Evolutionary conservation across 768 basidiomycete genomes (phyloP).

Genomic region (Rhodotorula taiwanensis): DNA sequence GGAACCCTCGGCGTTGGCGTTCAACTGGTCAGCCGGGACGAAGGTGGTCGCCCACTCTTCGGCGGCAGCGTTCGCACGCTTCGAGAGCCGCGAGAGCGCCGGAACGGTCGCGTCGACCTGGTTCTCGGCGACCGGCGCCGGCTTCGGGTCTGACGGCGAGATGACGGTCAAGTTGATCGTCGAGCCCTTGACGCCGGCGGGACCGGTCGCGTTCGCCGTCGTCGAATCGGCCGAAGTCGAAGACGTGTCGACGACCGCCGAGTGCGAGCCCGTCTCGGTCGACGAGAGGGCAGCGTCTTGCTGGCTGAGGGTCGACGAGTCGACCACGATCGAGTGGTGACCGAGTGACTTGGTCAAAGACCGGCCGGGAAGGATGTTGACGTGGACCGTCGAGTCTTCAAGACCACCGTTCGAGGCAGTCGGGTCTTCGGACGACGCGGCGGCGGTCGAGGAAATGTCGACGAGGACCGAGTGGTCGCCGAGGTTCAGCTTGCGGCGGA

Average conservation of each 20-base stretch:
- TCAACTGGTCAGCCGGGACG: not conserved
- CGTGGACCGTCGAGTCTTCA: slow-evolving; percentile 35
- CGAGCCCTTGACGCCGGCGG: slow-evolving; percentile 26
- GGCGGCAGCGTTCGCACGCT: slow-evolving; percentile 9
- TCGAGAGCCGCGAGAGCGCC: slow-evolving; percentile 18
- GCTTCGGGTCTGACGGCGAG: slow-evolving; percentile 10
- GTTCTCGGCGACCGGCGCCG: slow-evolving; percentile 3
- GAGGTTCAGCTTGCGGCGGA: slow-evolving; percentile 18
- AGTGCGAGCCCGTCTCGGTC: slow-evolving; percentile 25
- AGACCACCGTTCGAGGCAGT: slow-evolving; percentile 3
- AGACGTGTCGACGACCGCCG: slow-evolving; percentile 35
- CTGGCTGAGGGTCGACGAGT: slow-evolving; percentile 21
- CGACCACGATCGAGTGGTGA: slow-evolving; percentile 36
- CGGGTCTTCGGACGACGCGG: slow-evolving; percentile 2
- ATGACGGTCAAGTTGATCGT: slow-evolving; percentile 37
- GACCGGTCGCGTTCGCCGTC: slow-evolving; percentile 16
- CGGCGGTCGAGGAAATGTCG: slow-evolving; percentile 24
- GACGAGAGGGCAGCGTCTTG: slow-evolving; percentile 1
- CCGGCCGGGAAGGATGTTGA: slow-evolving; percentile 35
- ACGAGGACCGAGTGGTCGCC: slow-evolving; percentile 37
- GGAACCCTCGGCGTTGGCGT: slow-evolving; percentile 2
- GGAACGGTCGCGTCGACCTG: slow-evolving; percentile 23
- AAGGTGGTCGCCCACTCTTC: slow-evolving; percentile 10
- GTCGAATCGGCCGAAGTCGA: not conserved
- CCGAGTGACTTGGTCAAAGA: slow-evolving; percentile 23